phyloP scores from a whole-genome alignment of 345 rosid species.

The Cardamine chenopodiifolia region DNA sequence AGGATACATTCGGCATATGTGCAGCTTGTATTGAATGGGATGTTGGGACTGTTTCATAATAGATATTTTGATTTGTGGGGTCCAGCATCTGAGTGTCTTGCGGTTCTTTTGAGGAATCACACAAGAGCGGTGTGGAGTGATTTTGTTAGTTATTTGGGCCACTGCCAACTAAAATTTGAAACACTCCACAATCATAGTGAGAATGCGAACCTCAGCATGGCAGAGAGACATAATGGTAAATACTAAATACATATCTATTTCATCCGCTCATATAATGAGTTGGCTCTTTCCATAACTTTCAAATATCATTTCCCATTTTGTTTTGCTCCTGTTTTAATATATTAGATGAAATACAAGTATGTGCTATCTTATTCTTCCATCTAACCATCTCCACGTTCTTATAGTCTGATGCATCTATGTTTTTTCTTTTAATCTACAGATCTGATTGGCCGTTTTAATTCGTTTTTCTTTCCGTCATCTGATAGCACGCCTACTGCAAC shows the following conservation, averaged over 20 bases:
- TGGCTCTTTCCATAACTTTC: conserved; percentile 11
- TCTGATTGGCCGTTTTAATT: conserved; percentile 56
- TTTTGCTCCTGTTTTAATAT: neutral
- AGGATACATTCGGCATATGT: conserved; percentile 61
- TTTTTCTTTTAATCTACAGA: conserved; percentile 48
- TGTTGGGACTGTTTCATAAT: conserved; percentile 75
- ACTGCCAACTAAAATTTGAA: conserved; percentile 51
- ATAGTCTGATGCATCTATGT: conserved; percentile 21
- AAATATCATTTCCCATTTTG: neutral
- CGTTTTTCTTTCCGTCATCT: conserved; percentile 57
- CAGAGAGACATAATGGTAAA: conserved; percentile 54
- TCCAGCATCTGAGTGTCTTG: conserved; percentile 78
- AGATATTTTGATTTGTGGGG: conserved; percentile 67
- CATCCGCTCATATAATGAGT: neutral
- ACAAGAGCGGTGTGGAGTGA: conserved; percentile 61
- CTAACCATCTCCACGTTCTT: conserved; percentile 8
- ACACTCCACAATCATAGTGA: conserved; percentile 43
- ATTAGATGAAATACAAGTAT: neutral
- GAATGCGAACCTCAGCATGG: conserved; percentile 39
- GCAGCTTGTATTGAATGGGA: conserved; percentile 64
- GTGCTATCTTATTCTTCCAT: conserved; percentile 2
- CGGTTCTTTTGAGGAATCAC: conserved; percentile 59
- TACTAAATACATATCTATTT: conserved; percentile 36
- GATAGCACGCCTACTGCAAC: conserved; percentile 57
- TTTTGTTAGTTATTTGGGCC: conserved; percentile 54